Evolutionary conservation across 805 yeast species (phyloP), one percentile per base, ranked within the genome.

Genomic region (Saccharomycopsis fodiens): DNA sequence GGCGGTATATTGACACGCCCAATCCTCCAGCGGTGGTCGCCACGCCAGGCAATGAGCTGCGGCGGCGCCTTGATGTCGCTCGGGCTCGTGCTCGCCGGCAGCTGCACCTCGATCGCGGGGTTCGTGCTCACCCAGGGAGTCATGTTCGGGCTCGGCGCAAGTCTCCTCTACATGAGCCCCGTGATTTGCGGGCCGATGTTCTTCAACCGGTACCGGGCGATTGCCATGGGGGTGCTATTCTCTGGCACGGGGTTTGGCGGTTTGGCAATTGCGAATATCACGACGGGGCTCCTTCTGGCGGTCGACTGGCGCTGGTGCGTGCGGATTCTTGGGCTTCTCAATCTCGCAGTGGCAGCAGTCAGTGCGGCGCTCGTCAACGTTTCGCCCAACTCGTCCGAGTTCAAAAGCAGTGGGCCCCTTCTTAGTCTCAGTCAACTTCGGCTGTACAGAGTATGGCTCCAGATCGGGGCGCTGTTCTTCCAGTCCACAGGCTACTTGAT

Each of bases 171-270:
- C 47, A 43, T 59, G 13, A 62, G 67, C 1, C 67, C 68, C 2
- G 62, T 63, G 22, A 61, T 59, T 0, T 59, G 61, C 50, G 64
- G 62, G 3, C 67, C 67, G 7, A 57, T 59, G 2, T 64, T 51
- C 48, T 65, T 59, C 49, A 53, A 51, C 10, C 51, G 56, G 25
- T 58, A 62, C 46, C 48, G 68, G 39, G 67, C 62, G 5, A 54
- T 61, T 44, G 68, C 68, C 1, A 53, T 62, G 57, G 69, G 69
- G 2, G 40, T 63, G 2, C 42, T 64, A 12, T 64, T 64, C 44
- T 56, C 64, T 22, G 69, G 69, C 12, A 55, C 67, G 1, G 69
- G 69, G 12, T 50, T 64, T 35, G 69, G 69, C 4, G 67, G 62
- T 3, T 55, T 65, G 34, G 56, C 56, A 1, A 40, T 64, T 42